A percentile compares a stretch with the other conserved stretches of the same genome.
Conservation (phyloP, 371 early-diverging fungal species). For the Mortierella sp. region DNA sequence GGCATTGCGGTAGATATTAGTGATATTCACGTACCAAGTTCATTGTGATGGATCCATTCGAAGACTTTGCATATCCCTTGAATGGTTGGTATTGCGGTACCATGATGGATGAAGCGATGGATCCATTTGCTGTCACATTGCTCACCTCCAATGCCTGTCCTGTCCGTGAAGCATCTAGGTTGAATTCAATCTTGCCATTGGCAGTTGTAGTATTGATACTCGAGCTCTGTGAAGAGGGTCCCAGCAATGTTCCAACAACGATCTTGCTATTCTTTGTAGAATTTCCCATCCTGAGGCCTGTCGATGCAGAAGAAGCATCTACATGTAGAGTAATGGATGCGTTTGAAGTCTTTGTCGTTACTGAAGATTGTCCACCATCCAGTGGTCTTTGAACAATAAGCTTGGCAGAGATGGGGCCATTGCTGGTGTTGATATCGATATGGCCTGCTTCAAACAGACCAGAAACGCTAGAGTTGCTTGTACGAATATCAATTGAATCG, state of each 20-base stretch:
- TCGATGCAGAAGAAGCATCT: constrained; percentile 23
- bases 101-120: constrained; percentile 44
- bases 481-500: constrained; percentile 32
- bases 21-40: constrained; percentile 37
- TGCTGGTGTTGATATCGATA: constrained; percentile 25
- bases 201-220: constrained; percentile 15
- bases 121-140: constrained; percentile 35
- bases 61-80: constrained; percentile 15
- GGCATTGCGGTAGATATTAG: no score
- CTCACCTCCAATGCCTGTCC: constrained; percentile 45
- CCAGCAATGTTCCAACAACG: constrained; percentile 35
- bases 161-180: constrained; percentile 45
- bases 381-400: constrained; percentile 16
- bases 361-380: constrained; percentile 25
- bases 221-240: constrained; percentile 19
- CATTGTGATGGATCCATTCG: constrained; percentile 34
- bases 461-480: constrained; percentile 32
- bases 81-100: constrained; percentile 33
- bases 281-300: constrained; percentile 35
- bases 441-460: constrained; percentile 28
- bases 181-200: constrained; percentile 46
- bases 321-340: constrained; percentile 44
- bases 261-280: constrained; percentile 44
- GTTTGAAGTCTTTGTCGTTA: constrained; percentile 35
- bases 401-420: constrained; percentile 38